Evolutionary conservation across 805 yeast species (phyloP).

Genomic region (Zygotorulaspora chibaensis): DNA sequence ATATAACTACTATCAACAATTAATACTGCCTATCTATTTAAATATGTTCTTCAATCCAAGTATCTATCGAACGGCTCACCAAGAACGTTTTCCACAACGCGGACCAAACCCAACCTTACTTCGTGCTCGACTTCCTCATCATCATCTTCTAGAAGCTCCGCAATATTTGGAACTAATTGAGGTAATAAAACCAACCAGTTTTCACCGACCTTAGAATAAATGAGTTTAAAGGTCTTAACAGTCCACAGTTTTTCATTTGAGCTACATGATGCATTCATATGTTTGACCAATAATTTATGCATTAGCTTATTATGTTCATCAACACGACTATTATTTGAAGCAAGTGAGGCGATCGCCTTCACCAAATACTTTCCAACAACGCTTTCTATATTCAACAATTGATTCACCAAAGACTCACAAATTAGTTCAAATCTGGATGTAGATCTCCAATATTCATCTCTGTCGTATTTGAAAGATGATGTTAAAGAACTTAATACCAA

Average conservation of each 20-base stretch:
- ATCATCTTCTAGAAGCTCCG: constrained; percentile 93
- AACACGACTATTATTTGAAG: constrained; percentile 61
- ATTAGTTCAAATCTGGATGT: constrained; percentile 77
- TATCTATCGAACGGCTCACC: constrained; percentile 94
- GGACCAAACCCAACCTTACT: constrained; percentile 84
- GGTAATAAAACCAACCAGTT: constrained; percentile 90
- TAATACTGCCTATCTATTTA: background rate
- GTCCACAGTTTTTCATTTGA: constrained; percentile 74
- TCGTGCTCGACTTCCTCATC: constrained; percentile 90
- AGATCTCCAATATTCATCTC: constrained; percentile 92
- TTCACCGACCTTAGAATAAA: constrained; percentile 90
- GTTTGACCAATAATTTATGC: constrained; percentile 57
- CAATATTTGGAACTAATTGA: constrained; percentile 90
- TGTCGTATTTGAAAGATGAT: constrained; percentile 81
- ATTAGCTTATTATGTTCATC: constrained; percentile 72
- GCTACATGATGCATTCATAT: constrained; percentile 59
- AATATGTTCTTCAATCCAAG: constrained; percentile 39
- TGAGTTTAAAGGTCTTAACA: constrained; percentile 66
- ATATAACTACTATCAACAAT: background rate
- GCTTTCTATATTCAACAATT: constrained; percentile 64
- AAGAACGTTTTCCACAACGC: constrained; percentile 83
- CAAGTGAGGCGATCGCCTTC: constrained; percentile 72
- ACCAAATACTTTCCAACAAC: constrained; percentile 75
- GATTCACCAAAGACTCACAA: constrained; percentile 57
- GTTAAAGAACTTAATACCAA: constrained; percentile 66